Evolutionary conservation across 164 flowering plant genomes (phyloP), one percentile per base, ranked within the genome.

Genomic region (Magnolia sinica): DNA sequence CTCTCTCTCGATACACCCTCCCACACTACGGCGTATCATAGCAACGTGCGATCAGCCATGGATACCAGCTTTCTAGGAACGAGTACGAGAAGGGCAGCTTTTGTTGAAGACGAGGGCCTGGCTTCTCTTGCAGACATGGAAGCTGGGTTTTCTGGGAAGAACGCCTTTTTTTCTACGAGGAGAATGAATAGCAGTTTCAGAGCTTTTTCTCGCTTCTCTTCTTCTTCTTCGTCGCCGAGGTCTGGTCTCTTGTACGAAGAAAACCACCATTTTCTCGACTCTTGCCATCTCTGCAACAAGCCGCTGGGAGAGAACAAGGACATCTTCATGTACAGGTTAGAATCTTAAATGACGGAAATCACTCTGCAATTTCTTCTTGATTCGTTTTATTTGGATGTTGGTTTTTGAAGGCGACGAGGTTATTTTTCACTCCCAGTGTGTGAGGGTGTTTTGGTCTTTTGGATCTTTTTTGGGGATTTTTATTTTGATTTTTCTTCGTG

Each of bases 301-400:
- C 87, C 87, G 1, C 86, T 94, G 18, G 88, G 85, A 1, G 81
- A 79, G 65, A 91, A 88, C 85, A 83, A 78, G 58, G 98, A 94
- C 80, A 92, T 94, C 85, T 94, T 88, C 88, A 94, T 94, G 98
- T 94, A 94, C 94, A 92, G 94, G 98, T 93, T 76, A 61, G 91
- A 23, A 8, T 23, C 45, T 37, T 37, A 4, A 37, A 37, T 37
- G 45, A 37, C 45, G 45, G 45, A 37, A 37, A 37, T 37, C 6
- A 4, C 45, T 4, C 45, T 37, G 45, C 5, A 37, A 4, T 37
- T 37, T 37, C 45, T 37, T 37, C 45, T 37, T 37, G 45, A 37
- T 37, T 37, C 45, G 6, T 37, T 37, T 37, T 37, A 37, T 37
- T 37, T 37, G 45, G 45, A 37, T 37, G 45, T 37, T 37, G 45